Evolutionary conservation across 331 rosid species (phyloP).

Genomic region (Malus hybrid): DNA sequence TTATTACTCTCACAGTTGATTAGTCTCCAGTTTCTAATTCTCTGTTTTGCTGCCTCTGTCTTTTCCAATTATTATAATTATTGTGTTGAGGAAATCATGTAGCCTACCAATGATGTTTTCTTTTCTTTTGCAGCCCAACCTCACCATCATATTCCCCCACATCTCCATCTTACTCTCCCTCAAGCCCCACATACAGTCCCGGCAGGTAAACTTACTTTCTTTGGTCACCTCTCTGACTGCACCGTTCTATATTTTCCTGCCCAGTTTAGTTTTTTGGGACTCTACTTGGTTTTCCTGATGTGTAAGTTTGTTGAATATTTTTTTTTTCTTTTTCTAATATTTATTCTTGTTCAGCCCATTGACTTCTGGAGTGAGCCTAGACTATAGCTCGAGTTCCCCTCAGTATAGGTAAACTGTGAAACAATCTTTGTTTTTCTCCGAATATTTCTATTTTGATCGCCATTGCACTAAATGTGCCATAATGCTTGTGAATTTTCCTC

Average conservation of each 20-base stretch:
- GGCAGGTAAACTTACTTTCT: slow-evolving; percentile 58
- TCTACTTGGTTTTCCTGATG: background rate
- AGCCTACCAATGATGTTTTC: background rate
- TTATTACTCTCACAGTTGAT: background rate
- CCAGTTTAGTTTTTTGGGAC: background rate
- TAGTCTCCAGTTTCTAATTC: background rate
- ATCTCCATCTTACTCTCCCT: slow-evolving; percentile 92
- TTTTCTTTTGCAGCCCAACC: slow-evolving; percentile 67
- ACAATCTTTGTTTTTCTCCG: no score
- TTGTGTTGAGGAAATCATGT: background rate
- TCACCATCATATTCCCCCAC: slow-evolving; percentile 98
- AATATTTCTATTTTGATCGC: background rate
- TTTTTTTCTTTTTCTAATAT: background rate
- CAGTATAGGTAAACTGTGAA: slow-evolving; percentile 59
- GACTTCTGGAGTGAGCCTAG: slow-evolving; percentile 76
- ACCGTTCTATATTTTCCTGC: background rate
- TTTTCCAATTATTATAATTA: background rate
- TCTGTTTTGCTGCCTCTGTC: background rate
- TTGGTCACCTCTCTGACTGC: background rate
- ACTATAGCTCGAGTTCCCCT: slow-evolving; percentile 93
- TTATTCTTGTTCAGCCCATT: slow-evolving; percentile 51
- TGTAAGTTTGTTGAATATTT: background rate
- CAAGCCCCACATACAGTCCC: slow-evolving; percentile 96
- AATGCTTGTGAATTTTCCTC: background rate
- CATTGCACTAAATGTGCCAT: background rate